Conservation (phyloP, 106 monocot genomes). For the Dendrobium huoshanense region DNA sequence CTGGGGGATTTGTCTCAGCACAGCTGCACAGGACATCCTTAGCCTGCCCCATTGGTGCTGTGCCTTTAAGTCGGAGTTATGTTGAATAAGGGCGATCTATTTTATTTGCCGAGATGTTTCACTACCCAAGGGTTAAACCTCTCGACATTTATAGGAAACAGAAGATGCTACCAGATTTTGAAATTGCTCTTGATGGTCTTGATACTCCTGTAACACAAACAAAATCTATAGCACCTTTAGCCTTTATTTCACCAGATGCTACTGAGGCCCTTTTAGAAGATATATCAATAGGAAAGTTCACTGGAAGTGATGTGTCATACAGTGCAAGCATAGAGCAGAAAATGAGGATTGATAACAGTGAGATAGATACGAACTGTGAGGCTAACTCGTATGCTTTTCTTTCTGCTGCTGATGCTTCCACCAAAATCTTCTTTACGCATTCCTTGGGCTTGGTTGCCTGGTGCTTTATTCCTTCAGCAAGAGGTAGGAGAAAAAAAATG, state of each 20-base stretch:
- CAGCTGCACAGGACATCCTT: slow-evolving; percentile 19
- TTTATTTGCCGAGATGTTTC: slow-evolving; percentile 25
- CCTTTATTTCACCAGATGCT: slow-evolving; percentile 62
- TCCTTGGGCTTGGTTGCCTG: no score
- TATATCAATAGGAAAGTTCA: slow-evolving; percentile 67
- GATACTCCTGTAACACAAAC: slow-evolving; percentile 52
- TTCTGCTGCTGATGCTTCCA: not conserved
- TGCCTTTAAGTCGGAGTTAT: slow-evolving; percentile 21
- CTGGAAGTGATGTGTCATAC: slow-evolving; percentile 37
- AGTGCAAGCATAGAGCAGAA: slow-evolving; percentile 13
- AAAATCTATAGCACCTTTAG: slow-evolving; percentile 38
- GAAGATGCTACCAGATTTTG: slow-evolving; percentile 22
- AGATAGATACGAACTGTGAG: slow-evolving; percentile 5
- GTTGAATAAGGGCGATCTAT: slow-evolving; percentile 18
- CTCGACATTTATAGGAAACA: slow-evolving; percentile 92
- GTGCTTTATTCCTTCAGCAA: no score
- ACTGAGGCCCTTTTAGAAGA: slow-evolving; percentile 73
- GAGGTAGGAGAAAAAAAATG: slow-evolving; percentile 83
- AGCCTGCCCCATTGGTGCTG: slow-evolving; percentile 62
- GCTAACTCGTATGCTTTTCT: not conserved
- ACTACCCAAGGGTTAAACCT: slow-evolving; percentile 91
- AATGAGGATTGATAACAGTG: slow-evolving; percentile 8
- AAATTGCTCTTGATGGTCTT: slow-evolving; percentile 29
- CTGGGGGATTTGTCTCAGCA: slow-evolving; percentile 9
- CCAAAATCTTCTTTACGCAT: not conserved